A percentile compares a stretch with the other conserved stretches of the same genome.
phyloP scores from a whole-genome alignment of 208 protist species.

The Leishmania martiniquensis region DNA sequence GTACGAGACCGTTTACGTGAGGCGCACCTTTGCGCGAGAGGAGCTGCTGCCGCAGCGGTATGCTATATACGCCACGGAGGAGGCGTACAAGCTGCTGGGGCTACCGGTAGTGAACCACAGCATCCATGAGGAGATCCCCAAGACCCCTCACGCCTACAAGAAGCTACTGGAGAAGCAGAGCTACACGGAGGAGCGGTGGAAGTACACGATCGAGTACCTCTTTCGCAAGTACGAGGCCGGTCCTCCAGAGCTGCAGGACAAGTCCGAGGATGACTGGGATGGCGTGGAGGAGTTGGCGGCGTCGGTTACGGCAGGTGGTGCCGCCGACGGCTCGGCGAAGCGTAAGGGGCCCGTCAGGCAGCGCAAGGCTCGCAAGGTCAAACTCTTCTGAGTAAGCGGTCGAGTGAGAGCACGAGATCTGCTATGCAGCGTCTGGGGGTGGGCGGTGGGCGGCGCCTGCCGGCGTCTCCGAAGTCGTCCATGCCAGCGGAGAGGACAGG shows the following conservation, averaged over 20 bases:
- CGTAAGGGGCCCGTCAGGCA: conserved; percentile 86
- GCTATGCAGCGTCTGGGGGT: no score
- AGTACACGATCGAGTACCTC: conserved; percentile 90
- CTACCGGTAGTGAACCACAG: conserved; percentile 79
- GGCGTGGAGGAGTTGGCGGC: conserved; percentile 62
- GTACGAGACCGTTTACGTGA: conserved; percentile 89
- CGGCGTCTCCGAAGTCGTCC: background rate
- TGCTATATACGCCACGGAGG: conserved; percentile 88
- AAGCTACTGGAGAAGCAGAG: conserved; percentile 87
- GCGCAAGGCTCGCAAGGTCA: conserved; percentile 91
- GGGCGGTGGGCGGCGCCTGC: background rate
- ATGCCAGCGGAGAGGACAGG: background rate
- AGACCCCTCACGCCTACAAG: conserved; percentile 73
- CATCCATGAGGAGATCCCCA: conserved; percentile 86
- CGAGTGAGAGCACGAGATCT: background rate
- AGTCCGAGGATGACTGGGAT: conserved; percentile 70
- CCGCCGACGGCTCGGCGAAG: conserved; percentile 45
- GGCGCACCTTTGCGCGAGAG: conserved; percentile 60
- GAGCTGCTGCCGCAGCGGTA: conserved; percentile 87
- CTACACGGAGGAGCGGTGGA: conserved; percentile 90
- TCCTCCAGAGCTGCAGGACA: conserved; percentile 80
- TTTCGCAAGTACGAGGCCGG: conserved; percentile 87
- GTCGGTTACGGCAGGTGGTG: conserved; percentile 27
- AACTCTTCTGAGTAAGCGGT: conserved; percentile 64
- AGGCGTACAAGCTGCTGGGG: conserved; percentile 83